Evolutionary conservation across 768 basidiomycete species (phyloP), one percentile per base, ranked within the genome.

Genomic region (Lactarius akahatsu): DNA sequence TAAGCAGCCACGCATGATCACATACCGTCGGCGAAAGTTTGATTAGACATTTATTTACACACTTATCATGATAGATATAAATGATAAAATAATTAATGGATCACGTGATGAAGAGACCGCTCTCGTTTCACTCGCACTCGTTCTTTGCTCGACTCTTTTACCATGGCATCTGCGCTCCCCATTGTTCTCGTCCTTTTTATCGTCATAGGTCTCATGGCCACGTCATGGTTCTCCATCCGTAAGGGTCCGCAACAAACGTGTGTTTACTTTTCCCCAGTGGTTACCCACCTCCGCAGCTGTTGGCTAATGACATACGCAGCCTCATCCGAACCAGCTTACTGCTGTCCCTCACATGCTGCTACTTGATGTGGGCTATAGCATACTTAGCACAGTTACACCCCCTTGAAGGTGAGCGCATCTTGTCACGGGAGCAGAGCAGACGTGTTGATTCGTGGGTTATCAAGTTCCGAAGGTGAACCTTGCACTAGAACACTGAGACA

Each of bases 351-450:
- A 80, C 86, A 3, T 89, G 85, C 63, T 96, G 92, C 78, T 98
- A 95, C 80, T 85, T 98, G 72, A 89, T 98, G 87, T 98, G 96
- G 96, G 90, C 90, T 79, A 86, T 96, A 73, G 95, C 96, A n/a
- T 98, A 96, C 78, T 82, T 97, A 75, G 94, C 95, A 1, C 96
- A 98, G 74, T 77, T 97, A 59, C 88, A 98, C 74, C 96, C 96
- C 43, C 82, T 98, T 59, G 87, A 96, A 73, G 79, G 96, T 96
- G 70, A 16, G 60, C 56, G 3, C 68, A 86, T 78, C 16, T 28
- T 13, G 10, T 56, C 54, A 38, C 26, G 18, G 18, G 15, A 18
- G 1, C 45, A 13, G 18, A 8, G 20, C 15, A 13, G 9, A 20
- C 16, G 2, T 23, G 18, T 34, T 32, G 58, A 63, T 68, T 67